Evolutionary conservation across 208 protist species (phyloP).

Genomic region (Trypanosoma grayi): DNA sequence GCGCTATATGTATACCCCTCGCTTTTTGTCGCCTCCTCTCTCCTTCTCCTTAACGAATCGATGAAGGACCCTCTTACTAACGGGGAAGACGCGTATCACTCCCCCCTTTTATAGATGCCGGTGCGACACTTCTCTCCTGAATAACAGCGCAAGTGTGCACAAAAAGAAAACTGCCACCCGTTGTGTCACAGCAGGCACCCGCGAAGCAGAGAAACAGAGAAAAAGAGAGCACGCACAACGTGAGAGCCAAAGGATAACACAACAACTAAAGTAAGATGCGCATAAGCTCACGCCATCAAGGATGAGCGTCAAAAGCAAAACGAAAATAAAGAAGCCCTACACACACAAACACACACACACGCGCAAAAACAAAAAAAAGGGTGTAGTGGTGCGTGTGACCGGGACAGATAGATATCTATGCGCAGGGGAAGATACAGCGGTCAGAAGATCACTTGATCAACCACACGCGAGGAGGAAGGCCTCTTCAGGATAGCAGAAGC

Average conservation of each 20-base stretch:
- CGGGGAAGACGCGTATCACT: not conserved
- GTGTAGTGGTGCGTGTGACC: not conserved
- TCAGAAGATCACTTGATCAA: slow-evolving; percentile 27
- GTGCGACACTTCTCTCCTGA: too few species aligned
- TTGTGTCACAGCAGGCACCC: not conserved
- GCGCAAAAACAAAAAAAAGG: not conserved
- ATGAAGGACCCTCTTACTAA: too few species aligned
- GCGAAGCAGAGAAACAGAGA: not conserved
- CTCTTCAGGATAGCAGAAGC: not conserved
- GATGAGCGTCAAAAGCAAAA: slow-evolving; percentile 9
- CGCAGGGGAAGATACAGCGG: not conserved
- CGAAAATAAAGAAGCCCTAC: slow-evolving; percentile 24
- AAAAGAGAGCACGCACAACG: not conserved
- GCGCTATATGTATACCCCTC: too few species aligned
- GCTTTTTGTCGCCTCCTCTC: too few species aligned
- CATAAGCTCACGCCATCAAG: too few species aligned
- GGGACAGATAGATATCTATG: slow-evolving; percentile 3
- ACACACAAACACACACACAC: too few species aligned
- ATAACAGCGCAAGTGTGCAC: too few species aligned
- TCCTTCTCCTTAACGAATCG: too few species aligned
- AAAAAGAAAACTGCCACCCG: not conserved
- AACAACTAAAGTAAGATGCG: not conserved
- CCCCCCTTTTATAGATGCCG: not conserved
- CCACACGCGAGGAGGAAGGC: slow-evolving; percentile 21
- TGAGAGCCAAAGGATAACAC: not conserved